Conservation (phyloP, 2,329 filamentous ascomycete genomes). For the Alternaria dauci region DNA sequence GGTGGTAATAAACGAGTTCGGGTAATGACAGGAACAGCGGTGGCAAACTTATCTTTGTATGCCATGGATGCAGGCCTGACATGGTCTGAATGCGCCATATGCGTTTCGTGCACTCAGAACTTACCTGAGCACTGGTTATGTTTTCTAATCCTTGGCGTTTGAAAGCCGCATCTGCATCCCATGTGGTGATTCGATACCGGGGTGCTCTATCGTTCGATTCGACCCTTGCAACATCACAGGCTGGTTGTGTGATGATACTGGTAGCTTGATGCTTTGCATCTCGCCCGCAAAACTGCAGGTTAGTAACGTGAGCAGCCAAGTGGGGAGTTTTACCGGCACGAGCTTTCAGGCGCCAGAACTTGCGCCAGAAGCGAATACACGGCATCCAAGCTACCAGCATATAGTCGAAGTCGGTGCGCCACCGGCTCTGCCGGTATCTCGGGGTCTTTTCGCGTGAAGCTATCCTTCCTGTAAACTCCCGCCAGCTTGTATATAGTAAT, state of each 20-base stretch:
- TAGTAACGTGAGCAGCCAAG: neutral
- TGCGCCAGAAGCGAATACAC: neutral
- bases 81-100: neutral
- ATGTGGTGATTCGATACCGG: neutral
- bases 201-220: neutral
- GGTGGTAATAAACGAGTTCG: neutral
- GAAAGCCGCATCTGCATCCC: neutral
- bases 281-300: neutral
- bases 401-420: neutral
- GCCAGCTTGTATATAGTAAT: neutral
- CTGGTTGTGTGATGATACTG: neutral
- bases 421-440: neutral
- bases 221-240: neutral
- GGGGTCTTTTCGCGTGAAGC: neutral
- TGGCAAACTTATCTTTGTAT: neutral
- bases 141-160: neutral
- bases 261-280: neutral
- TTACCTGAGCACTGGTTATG: neutral
- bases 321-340: neutral
- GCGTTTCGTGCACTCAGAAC: neutral
- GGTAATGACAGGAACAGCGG: neutral
- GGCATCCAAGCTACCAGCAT: neutral
- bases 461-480: neutral
- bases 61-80: neutral
- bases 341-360: neutral